Percentiles rank a stretch among this genome's conserved stretches.
These are phyloP conservation scores for Zalaria sp. DNA, from an alignment of 2,329 filamentous ascomycete genomes.

Conservation along the genomic window DNA sequence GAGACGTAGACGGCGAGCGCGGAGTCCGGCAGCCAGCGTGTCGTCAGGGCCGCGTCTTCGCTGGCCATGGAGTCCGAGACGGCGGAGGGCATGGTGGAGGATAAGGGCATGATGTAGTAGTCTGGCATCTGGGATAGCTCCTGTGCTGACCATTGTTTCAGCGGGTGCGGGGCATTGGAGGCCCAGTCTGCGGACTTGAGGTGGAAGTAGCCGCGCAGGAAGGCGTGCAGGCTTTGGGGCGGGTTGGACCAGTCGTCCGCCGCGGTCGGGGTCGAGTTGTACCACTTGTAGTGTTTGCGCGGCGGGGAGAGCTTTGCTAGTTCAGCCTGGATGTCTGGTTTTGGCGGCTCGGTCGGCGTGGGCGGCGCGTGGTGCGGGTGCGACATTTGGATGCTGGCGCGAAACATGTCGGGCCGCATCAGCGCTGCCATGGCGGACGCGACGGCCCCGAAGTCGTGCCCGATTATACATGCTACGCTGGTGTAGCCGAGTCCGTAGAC, in stretches of 20 bases:
- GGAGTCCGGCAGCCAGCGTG: conserved; percentile 42
- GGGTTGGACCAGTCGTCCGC: conserved; percentile 33
- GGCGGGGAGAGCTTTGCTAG: conserved; percentile 42
- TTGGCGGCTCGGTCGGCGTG: background rate
- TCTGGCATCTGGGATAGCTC: conserved; percentile 47
- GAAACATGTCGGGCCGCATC: conserved; percentile 51
- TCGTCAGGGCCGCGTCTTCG: conserved; percentile 32
- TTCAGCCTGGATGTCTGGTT: conserved; percentile 38
- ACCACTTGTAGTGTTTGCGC: conserved; percentile 57
- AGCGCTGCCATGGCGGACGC: conserved; percentile 45
- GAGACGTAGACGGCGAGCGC: conserved; percentile 46
- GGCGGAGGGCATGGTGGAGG: conserved; percentile 44
- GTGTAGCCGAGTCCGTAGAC: conserved; percentile 47
- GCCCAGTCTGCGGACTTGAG: conserved; percentile 51
- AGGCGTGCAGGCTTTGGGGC: conserved; percentile 39
- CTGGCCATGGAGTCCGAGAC: conserved; percentile 40
- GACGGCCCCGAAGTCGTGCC: conserved; percentile 54
- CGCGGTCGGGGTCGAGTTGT: conserved; percentile 39
- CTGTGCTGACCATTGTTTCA: conserved; percentile 41
- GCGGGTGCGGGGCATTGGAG: conserved; percentile 31
- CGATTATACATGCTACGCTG: conserved; percentile 44
- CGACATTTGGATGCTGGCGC: conserved; percentile 46
- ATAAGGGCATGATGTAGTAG: conserved; percentile 53
- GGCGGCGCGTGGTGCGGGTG: conserved; percentile 47
- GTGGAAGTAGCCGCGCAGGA: conserved; percentile 53